phyloP scores from a whole-genome alignment of 2,329 filamentous ascomycete genomes.

The Fusarium luffae region DNA sequence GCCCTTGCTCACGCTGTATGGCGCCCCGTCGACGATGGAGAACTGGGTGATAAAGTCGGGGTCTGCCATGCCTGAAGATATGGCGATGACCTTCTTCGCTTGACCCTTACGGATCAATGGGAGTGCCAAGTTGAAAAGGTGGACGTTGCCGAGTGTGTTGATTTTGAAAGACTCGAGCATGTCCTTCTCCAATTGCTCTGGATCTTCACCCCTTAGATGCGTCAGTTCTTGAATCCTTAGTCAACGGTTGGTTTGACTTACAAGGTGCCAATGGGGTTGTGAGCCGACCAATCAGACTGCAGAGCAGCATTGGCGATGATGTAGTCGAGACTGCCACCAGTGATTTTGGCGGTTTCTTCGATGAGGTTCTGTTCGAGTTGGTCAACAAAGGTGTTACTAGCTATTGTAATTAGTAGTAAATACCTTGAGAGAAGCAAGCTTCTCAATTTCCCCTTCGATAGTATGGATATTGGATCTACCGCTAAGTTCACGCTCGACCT shows the following conservation, averaged over 20 bases:
- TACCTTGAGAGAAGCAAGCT: slow-evolving; percentile 19
- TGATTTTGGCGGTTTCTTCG: slow-evolving; percentile 48
- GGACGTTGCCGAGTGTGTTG: slow-evolving; percentile 64
- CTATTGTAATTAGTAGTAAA: fast-evolving
- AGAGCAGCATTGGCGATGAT: slow-evolving; percentile 63
- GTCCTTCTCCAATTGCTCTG: slow-evolving; percentile 28
- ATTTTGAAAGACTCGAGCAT: slow-evolving; percentile 49
- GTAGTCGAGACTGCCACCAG: slow-evolving; percentile 59
- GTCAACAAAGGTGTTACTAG: background rate
- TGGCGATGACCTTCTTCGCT: slow-evolving; percentile 64
- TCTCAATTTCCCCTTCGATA: slow-evolving; percentile 22
- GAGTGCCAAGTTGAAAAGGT: slow-evolving; percentile 64
- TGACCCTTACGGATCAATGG: slow-evolving; percentile 63
- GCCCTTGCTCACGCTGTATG: slow-evolving; percentile 63
- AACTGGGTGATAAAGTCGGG: slow-evolving; percentile 53
- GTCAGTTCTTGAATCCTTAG: fast-evolving
- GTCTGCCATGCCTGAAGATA: slow-evolving; percentile 62
- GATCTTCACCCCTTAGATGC: slow-evolving; percentile 15
- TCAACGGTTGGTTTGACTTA: slow-evolving; percentile 2
- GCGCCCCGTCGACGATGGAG: slow-evolving; percentile 48
- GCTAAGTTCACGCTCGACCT: slow-evolving; percentile 48
- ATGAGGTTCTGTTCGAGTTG: slow-evolving; percentile 16
- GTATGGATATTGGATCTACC: slow-evolving; percentile 37
- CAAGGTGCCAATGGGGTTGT: slow-evolving; percentile 24
- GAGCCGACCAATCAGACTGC: slow-evolving; percentile 45